These are phyloP conservation scores for Phytopythium litorale DNA, from an alignment of 352 stramenopile genomes.

Conservation along the genomic window DNA sequence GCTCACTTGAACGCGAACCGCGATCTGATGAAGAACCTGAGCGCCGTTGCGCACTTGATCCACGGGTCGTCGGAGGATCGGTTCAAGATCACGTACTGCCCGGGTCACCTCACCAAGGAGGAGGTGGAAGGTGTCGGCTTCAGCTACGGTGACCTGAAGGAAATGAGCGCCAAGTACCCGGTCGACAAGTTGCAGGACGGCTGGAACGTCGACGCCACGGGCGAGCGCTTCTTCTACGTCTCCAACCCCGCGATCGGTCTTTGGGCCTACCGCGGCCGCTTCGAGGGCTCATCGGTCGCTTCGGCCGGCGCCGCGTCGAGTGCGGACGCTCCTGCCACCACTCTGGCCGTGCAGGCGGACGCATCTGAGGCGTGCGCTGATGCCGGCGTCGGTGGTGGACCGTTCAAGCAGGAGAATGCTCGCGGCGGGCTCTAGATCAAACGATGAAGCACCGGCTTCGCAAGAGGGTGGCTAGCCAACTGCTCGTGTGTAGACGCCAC, in stretches of 20 bases:
- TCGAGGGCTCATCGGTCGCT: slow-evolving; percentile 46
- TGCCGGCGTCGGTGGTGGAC: slow-evolving; percentile 67
- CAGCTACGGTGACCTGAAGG: slow-evolving; percentile 82
- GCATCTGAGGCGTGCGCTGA: slow-evolving; percentile 54
- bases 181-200: slow-evolving; percentile 86
- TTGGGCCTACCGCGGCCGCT: slow-evolving; percentile 90
- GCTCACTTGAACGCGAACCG: slow-evolving; percentile 87
- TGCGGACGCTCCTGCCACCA: slow-evolving; percentile 10
- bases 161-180: slow-evolving; percentile 86
- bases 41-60: slow-evolving; percentile 95
- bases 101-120: slow-evolving; percentile 87
- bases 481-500: too few species aligned
- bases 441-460: background rate
- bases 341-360: slow-evolving; percentile 35
- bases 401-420: slow-evolving; percentile 40
- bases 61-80: slow-evolving; percentile 96
- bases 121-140: slow-evolving; percentile 95
- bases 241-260: slow-evolving; percentile 95
- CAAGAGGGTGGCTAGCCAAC: background rate
- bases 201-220: slow-evolving; percentile 86
- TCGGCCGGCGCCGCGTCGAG: slow-evolving; percentile 5
- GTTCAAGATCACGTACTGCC: slow-evolving; percentile 96
- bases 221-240: slow-evolving; percentile 95
- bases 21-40: slow-evolving; percentile 95
- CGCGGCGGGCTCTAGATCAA: background rate